phyloP scores from a whole-genome alignment of 805 yeast species.

The Metschnikowia aberdeeniae region DNA sequence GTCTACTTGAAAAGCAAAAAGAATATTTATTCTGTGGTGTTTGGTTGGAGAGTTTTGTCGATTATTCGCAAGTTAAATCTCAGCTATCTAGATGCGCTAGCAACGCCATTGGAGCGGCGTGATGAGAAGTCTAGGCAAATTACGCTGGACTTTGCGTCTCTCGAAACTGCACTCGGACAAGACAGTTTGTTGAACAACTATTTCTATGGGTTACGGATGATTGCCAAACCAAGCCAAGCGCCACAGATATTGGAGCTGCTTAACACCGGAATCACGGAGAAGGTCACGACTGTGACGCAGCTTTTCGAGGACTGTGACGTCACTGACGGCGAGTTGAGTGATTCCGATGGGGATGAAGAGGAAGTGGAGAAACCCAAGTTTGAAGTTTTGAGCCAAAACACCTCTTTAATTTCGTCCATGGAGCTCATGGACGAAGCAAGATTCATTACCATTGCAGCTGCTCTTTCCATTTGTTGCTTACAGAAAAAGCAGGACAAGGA shows the following conservation, averaged over 20 bases:
- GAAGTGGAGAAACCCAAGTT: neutral
- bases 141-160: constrained; percentile 13
- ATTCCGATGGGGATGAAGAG: neutral
- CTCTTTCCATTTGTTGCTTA: constrained; percentile 23
- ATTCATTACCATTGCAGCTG: constrained; percentile 27
- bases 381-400: constrained; percentile 12
- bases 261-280: constrained; percentile 16
- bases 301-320: constrained; percentile 27
- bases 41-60: constrained; percentile 37
- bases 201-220: constrained; percentile 22
- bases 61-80: constrained; percentile 30
- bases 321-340: constrained; percentile 25
- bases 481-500: constrained; percentile 17
- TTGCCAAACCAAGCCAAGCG: constrained; percentile 20
- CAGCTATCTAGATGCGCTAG: constrained; percentile 21
- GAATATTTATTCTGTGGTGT: constrained; percentile 25
- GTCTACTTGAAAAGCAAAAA: constrained; percentile 18
- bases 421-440: constrained; percentile 33
- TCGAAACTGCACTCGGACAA: constrained; percentile 12
- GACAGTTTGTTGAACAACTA: constrained; percentile 13
- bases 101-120: constrained; percentile 9
- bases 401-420: constrained; percentile 26
- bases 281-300: constrained; percentile 21
- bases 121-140: constrained; percentile 15
- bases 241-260: constrained; percentile 18